phyloP scores from a whole-genome alignment of 495 filamentous ascomycete species.

The Wilcoxina mikolae region DNA sequence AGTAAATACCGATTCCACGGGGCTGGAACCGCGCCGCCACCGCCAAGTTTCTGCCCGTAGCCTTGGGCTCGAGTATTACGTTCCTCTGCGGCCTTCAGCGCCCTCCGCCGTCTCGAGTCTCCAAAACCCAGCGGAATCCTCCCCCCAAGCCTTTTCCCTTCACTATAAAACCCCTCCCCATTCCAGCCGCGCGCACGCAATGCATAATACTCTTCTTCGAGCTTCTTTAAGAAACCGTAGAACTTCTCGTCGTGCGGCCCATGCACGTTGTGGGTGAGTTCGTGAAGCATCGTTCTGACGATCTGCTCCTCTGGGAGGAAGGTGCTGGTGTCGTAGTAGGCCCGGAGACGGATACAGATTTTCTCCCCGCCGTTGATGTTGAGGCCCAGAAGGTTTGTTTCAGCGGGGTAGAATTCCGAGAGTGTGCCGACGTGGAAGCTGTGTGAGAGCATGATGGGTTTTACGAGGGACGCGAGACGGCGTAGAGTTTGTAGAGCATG shows the following conservation, averaged over 20 bases:
- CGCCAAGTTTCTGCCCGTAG: not conserved
- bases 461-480: constrained; percentile 78
- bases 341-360: constrained; percentile 70
- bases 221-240: constrained; percentile 71
- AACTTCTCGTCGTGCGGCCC: constrained; percentile 75
- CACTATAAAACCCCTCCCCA: not conserved
- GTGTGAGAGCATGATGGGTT: constrained; percentile 84
- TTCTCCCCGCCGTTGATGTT: constrained; percentile 63
- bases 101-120: not conserved
- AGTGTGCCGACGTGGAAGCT: constrained; percentile 68
- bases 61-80: not conserved
- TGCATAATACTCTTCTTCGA: constrained; percentile 74
- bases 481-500: constrained; percentile 72
- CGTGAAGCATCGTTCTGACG: constrained; percentile 87
- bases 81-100: not conserved
- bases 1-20: not conserved
- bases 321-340: constrained; percentile 45
- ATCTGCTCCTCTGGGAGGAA: constrained; percentile 72
- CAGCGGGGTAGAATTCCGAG: constrained; percentile 67
- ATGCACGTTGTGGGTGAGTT: constrained; percentile 76
- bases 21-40: not conserved
- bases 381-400: constrained; percentile 58
- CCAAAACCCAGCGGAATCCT: too few relatives aligned
- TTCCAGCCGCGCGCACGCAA: not conserved
- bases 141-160: not conserved